Evolutionary conservation across 148 eudicot genomes (phyloP).

Genomic region (Camellia sinensis): DNA sequence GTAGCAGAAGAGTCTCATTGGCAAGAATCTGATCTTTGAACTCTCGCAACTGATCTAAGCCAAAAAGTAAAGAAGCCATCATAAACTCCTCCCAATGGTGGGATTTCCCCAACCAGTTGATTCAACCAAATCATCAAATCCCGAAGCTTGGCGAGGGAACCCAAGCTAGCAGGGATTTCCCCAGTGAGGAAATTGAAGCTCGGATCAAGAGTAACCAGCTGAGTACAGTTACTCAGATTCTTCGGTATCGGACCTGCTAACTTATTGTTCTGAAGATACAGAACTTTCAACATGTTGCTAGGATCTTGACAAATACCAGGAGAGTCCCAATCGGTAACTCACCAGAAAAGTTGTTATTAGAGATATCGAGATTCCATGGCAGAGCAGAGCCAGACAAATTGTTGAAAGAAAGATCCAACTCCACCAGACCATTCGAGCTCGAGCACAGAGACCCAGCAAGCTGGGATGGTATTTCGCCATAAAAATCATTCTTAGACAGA

Average conservation of each 20-base stretch:
- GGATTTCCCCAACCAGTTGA: slow-evolving; percentile 53
- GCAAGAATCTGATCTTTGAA: too few relatives aligned
- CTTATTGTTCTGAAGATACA: slow-evolving; percentile 49
- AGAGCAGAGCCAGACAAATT: slow-evolving; percentile 64
- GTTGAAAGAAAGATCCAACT: slow-evolving; percentile 64
- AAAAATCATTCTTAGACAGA: slow-evolving; percentile 41
- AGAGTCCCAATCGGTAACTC: slow-evolving; percentile 57
- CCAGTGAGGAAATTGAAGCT: slow-evolving; percentile 51
- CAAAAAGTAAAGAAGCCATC: too few relatives aligned
- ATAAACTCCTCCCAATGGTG: too few relatives aligned
- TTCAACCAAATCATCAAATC: slow-evolving; percentile 61
- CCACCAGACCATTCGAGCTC: slow-evolving; percentile 24
- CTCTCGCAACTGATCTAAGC: too few relatives aligned
- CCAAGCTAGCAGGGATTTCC: slow-evolving; percentile 43
- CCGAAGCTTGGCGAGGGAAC: slow-evolving; percentile 38
- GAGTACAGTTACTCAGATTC: slow-evolving; percentile 40
- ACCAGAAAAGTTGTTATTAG: slow-evolving; percentile 75
- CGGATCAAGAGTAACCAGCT: slow-evolving; percentile 52
- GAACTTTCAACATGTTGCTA: slow-evolving; percentile 31
- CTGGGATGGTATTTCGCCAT: slow-evolving; percentile 37
- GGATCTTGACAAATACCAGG: slow-evolving; percentile 34
- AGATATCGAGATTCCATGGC: slow-evolving; percentile 44
- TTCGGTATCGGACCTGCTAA: slow-evolving; percentile 48
- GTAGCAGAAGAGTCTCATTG: too few relatives aligned
- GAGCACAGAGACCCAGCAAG: slow-evolving; percentile 47